A percentile compares a stretch with the other conserved stretches of the same genome.
Conservation (phyloP, 192 early-diverging fungal species). For the Podila verticillata region DNA sequence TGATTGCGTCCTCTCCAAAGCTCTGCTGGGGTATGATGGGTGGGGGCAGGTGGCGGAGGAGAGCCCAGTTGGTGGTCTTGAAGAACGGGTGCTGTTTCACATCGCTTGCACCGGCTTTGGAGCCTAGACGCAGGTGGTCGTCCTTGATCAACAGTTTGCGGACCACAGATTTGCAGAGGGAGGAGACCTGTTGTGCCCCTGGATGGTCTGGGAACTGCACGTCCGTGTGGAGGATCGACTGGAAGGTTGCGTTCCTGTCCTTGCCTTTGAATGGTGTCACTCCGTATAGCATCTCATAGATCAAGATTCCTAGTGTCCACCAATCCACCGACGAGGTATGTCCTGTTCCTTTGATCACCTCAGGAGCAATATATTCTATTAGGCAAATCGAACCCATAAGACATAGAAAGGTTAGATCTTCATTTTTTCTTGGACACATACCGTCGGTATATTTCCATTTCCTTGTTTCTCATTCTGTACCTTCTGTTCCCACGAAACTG, state of each 20-base stretch:
- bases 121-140: slow-evolving; percentile 89
- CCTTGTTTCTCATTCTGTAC: slow-evolving; percentile 33
- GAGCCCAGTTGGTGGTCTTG: slow-evolving; percentile 91
- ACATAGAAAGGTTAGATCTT: background rate
- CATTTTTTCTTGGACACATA: background rate
- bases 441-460: background rate
- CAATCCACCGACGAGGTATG: slow-evolving; percentile 97
- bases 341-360: slow-evolving; percentile 95
- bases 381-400: background rate
- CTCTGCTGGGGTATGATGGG: slow-evolving; percentile 82
- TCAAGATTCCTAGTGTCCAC: slow-evolving; percentile 98
- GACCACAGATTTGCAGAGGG: slow-evolving; percentile 78
- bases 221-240: slow-evolving; percentile 85
- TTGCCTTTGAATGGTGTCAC: slow-evolving; percentile 97
- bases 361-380: slow-evolving; percentile 98
- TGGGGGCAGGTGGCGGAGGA: slow-evolving; percentile 84
- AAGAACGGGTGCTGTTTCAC: slow-evolving; percentile 94
- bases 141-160: slow-evolving; percentile 90
- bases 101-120: slow-evolving; percentile 89
- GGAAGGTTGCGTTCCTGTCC: slow-evolving; percentile 89
- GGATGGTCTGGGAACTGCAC: slow-evolving; percentile 72
- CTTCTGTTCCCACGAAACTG: slow-evolving; percentile 98
- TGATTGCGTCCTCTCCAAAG: slow-evolving; percentile 72
- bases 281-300: slow-evolving; percentile 98
- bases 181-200: slow-evolving; percentile 18